These are phyloP conservation scores for Chenopodium formosanum DNA, from an alignment of 148 eudicot species.

Conservation along the genomic window DNA sequence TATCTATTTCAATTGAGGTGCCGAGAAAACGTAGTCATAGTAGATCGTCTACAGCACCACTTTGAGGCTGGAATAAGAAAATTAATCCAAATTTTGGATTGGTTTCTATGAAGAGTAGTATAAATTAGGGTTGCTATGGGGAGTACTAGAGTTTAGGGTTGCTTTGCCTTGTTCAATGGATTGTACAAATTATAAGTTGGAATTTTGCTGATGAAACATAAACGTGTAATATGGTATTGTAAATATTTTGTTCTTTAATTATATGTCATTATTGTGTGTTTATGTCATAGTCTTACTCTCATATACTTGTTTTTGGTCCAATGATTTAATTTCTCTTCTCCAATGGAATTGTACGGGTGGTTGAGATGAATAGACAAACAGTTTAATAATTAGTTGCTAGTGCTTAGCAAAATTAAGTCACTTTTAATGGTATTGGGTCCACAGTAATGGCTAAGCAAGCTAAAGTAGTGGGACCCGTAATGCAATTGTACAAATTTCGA, in stretches of 20 bases:
- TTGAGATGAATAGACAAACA: not conserved
- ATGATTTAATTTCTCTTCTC: not conserved
- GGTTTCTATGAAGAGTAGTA: not conserved
- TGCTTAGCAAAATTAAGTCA: not conserved
- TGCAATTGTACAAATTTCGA: too few species aligned
- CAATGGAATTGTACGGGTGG: not conserved
- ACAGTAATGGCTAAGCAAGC: not conserved
- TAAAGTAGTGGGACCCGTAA: not conserved
- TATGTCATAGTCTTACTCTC: not conserved
- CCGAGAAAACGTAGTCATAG: slow-evolving; percentile 32
- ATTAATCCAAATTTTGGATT: not conserved
- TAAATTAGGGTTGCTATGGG: not conserved
- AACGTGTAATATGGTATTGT: not conserved
- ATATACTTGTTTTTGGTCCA: not conserved
- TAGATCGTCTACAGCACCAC: slow-evolving; percentile 50
- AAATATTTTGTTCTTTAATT: too few species aligned
- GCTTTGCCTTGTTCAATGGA: not conserved
- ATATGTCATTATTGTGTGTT: not conserved
- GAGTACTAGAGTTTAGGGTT: not conserved
- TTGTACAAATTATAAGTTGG: not conserved
- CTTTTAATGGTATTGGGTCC: not conserved
- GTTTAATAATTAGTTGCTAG: not conserved
- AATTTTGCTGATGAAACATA: not conserved
- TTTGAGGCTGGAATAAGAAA: slow-evolving; percentile 21
- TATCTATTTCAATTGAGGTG: slow-evolving; percentile 27